Percentiles rank a stretch among this genome's conserved stretches.
phyloP scores from a whole-genome alignment of 208 protist genomes.

The Lotmaria passim region DNA sequence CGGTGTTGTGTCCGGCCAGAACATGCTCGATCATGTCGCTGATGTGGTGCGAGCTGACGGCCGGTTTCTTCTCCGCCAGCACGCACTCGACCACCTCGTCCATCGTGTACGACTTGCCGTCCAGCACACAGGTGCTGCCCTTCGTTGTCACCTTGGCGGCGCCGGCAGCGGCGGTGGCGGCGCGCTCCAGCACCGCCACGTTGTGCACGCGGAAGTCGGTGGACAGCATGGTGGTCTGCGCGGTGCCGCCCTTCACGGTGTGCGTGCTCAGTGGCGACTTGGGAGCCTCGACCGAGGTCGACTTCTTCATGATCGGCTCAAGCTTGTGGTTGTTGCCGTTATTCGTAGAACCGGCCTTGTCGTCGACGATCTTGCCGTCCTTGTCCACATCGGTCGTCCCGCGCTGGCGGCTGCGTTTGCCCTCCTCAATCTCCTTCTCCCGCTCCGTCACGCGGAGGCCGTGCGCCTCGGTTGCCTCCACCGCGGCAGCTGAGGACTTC shows the following conservation, averaged over 20 bases:
- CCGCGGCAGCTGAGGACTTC: too few species aligned
- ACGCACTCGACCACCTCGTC: slow-evolving; percentile 46
- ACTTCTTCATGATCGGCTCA: slow-evolving; percentile 29
- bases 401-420: neutral
- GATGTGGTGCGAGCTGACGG: slow-evolving; percentile 35
- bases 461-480: neutral
- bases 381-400: slow-evolving; percentile 24
- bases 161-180: neutral
- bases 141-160: slow-evolving; percentile 18
- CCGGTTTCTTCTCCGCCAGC: slow-evolving; percentile 8
- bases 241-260: neutral
- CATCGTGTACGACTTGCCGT: slow-evolving; percentile 34
- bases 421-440: slow-evolving; percentile 7
- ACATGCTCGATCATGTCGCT: slow-evolving; percentile 50
- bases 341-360: neutral
- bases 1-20: slow-evolving; percentile 58
- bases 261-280: slow-evolving; percentile 25
- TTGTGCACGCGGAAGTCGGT: slow-evolving; percentile 35
- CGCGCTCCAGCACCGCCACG: slow-evolving; percentile 24
- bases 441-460: slow-evolving; percentile 14
- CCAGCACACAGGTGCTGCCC: slow-evolving; percentile 28
- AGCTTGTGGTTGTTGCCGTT: slow-evolving; percentile 1
- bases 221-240: slow-evolving; percentile 18
- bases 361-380: slow-evolving; percentile 11
- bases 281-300: slow-evolving; percentile 23